Evolutionary conservation across 257 asterid species (phyloP).

Genomic region (Plectranthus barbatus): DNA sequence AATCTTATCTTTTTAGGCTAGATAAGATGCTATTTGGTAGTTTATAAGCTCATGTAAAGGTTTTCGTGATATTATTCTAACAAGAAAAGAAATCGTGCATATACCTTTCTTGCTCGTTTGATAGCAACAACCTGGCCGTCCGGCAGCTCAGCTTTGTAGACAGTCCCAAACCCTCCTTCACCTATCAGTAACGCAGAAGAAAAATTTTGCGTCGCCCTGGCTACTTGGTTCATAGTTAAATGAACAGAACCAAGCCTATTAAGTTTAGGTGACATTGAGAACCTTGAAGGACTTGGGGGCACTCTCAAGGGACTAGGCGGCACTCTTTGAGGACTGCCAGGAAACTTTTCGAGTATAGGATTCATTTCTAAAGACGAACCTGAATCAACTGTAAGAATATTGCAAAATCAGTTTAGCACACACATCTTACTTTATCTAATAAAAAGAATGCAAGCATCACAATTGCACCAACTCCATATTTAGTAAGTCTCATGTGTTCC

Average conservation of each 20-base stretch:
- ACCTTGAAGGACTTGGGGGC: conserved; percentile 92
- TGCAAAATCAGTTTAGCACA: neutral
- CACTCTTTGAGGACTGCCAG: conserved; percentile 51
- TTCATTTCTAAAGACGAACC: conserved; percentile 52
- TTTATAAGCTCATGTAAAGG: neutral
- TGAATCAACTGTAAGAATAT: conserved; percentile 53
- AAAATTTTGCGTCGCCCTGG: conserved; percentile 68
- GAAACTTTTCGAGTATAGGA: conserved; percentile 37
- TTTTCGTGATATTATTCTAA: too few species aligned
- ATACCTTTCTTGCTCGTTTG: conserved; percentile 94
- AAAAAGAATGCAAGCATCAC: neutral
- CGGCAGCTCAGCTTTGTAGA: conserved; percentile 79
- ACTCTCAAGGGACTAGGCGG: conserved; percentile 75
- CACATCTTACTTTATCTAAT: neutral
- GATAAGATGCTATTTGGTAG: neutral
- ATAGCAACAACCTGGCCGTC: conserved; percentile 83
- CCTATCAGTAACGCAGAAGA: conserved; percentile 60
- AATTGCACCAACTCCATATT: neutral
- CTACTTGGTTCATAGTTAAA: conserved; percentile 63
- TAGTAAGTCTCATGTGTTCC: neutral
- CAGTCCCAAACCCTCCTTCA: conserved; percentile 93
- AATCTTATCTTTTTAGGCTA: too few species aligned
- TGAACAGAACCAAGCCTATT: conserved; percentile 81
- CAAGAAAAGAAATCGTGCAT: neutral
- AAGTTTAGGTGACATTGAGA: conserved; percentile 86